Evolutionary conservation across 768 basidiomycete genomes (phyloP).

Genomic region (Filobasidium floriforme): DNA sequence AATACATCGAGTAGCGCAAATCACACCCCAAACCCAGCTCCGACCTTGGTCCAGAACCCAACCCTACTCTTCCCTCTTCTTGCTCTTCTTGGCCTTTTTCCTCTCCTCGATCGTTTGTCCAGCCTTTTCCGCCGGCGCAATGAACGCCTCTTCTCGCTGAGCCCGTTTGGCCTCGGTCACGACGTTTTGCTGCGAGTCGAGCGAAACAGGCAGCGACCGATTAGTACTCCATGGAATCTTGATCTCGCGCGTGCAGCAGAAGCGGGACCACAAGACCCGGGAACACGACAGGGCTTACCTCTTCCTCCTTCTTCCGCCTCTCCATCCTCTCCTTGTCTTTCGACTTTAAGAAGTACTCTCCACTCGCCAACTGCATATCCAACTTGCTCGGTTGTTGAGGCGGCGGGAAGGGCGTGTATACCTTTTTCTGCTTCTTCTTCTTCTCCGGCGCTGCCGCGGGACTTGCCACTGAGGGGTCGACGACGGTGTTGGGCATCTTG

Average conservation of each 20-base stretch:
- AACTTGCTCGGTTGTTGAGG: conserved; percentile 90
- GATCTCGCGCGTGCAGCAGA: too few relatives aligned
- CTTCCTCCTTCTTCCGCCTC: conserved; percentile 63
- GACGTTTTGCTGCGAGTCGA: conserved; percentile 62
- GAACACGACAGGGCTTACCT: too few relatives aligned
- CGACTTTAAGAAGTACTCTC: conserved; percentile 95
- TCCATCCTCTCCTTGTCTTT: conserved; percentile 75
- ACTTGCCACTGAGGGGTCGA: not conserved
- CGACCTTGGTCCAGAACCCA: not conserved
- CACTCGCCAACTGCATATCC: conserved; percentile 88
- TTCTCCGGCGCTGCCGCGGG: conserved; percentile 2
- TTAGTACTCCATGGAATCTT: too few relatives aligned
- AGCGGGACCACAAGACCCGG: too few relatives aligned
- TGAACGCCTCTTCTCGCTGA: conserved; percentile 76
- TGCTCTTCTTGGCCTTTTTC: conserved; percentile 44
- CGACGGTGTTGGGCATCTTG: conserved; percentile 12
- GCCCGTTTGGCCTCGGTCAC: conserved; percentile 62
- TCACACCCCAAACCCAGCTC: too few relatives aligned
- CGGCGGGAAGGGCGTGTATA: conserved; percentile 98
- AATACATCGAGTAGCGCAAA: too few relatives aligned
- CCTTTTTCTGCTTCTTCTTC: conserved; percentile 67
- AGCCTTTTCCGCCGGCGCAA: conserved; percentile 73
- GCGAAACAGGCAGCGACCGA: not conserved
- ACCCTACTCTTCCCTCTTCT: conserved; percentile 7
- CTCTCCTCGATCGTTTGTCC: conserved; percentile 72